Evolutionary conservation across 768 basidiomycete species (phyloP), one percentile per base, ranked within the genome.

Genomic region (Hygrophoropsis aurantiaca): DNA sequence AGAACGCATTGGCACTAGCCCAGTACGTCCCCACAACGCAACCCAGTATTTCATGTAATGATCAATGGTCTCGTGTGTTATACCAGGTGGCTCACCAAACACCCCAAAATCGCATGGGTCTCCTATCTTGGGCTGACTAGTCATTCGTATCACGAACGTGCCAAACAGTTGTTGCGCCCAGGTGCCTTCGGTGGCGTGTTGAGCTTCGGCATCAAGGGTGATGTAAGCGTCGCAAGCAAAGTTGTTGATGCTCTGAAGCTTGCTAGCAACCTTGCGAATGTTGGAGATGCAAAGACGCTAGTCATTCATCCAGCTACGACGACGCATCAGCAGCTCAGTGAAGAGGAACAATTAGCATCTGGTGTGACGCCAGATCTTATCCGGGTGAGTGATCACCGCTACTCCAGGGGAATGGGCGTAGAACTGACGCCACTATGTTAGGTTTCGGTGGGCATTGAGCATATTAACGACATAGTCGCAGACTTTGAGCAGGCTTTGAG

Each of bases 161-260:
- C 88, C 10, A 72, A 75, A 57, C 69, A 74, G 48, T 67, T 82
- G 26, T 67, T 90, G 42, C 72, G 83, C 4, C 62, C 68, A 1
- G 42, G 62, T n/a, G 66, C 71, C 2, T 91, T 72, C 48, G 86
- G 89, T 4, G 90, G 88, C 18, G 77, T 93, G 54, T 66, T 93
- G 41, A 87, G 76, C 65, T 91, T 93, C 56, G 91, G 90, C 7
- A 64, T 90, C 51, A 81, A 81, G 55, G 86, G 83, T 15, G 75
- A 75, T 42, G 67, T 68, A 2, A 61, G 66, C 41, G 60, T 58
- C 2, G 84, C 82, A 6, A 79, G 75, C 67, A 73, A 73, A 47
- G 71, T 85, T 25, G 85, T 92, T 11, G 89, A 93, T 54, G 74
- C 65, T 51, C 72, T 93, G 47, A 79, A 76, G 57, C 73, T 92